These are phyloP conservation scores for Vitis hybrid DNA, from an alignment of 177 flowering plant genomes.

Conservation along the genomic window DNA sequence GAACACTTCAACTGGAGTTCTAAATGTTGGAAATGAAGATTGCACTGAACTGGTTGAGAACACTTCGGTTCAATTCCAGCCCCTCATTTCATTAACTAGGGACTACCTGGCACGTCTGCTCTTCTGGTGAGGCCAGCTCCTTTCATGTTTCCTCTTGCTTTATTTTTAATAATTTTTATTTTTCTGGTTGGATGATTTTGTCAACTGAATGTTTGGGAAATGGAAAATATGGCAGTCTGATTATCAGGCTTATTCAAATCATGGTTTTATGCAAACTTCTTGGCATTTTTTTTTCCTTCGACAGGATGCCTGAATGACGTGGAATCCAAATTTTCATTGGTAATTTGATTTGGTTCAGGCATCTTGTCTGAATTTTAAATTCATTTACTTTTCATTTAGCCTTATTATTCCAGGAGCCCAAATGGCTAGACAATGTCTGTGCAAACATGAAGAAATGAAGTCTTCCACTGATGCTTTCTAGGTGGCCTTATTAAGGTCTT, in stretches of 20 bases:
- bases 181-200: neutral
- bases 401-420: too few species aligned
- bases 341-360: too few species aligned
- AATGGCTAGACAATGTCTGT: too few species aligned
- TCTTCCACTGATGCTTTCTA: too few species aligned
- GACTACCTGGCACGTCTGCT: slow-evolving; percentile 83
- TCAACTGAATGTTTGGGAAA: neutral
- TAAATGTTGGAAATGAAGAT: slow-evolving; percentile 44
- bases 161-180: neutral
- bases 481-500: too few species aligned
- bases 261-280: neutral
- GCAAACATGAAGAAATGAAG: too few species aligned
- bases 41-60: slow-evolving; percentile 68
- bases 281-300: too few species aligned
- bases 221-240: neutral
- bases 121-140: slow-evolving; percentile 58
- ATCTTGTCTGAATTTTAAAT: too few species aligned
- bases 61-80: slow-evolving; percentile 72
- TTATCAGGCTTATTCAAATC: neutral
- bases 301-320: neutral
- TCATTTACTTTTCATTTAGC: too few species aligned
- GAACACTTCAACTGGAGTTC: slow-evolving; percentile 37
- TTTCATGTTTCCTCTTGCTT: neutral
- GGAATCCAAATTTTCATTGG: neutral
- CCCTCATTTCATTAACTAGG: slow-evolving; percentile 66